phyloP scores from a whole-genome alignment of 164 flowering plant genomes.

The Chimonanthus salicifolius region DNA sequence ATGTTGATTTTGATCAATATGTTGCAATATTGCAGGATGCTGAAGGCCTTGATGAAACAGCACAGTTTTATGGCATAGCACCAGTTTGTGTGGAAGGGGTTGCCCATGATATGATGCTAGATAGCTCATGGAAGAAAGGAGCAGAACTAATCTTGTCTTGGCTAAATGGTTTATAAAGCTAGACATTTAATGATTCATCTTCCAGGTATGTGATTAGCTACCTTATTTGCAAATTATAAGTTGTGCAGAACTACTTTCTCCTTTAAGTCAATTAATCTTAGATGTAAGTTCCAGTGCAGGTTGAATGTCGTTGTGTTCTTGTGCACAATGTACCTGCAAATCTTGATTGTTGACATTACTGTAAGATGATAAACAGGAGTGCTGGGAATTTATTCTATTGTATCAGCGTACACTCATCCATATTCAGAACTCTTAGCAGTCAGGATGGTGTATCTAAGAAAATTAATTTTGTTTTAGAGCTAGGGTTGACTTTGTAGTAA shows the following conservation, averaged over 20 bases:
- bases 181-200: neutral
- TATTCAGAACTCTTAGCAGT: too few species aligned
- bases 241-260: too few species aligned
- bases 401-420: too few species aligned
- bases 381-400: too few species aligned
- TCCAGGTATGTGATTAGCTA: neutral
- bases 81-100: conserved; percentile 26
- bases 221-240: neutral
- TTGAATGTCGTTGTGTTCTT: neutral
- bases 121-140: conserved; percentile 77
- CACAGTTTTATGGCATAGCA: conserved; percentile 25
- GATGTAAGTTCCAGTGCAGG: too few species aligned
- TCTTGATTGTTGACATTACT: neutral
- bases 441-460: too few species aligned
- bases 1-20: neutral
- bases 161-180: conserved; percentile 36
- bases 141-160: conserved; percentile 62
- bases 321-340: neutral
- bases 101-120: conserved; percentile 87
- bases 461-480: too few species aligned
- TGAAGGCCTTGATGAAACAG: conserved; percentile 30
- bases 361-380: too few species aligned
- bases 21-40: conserved; percentile 21
- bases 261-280: too few species aligned
- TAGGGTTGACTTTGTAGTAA: too few species aligned